Base-by-base conservation (phyloP, 805 yeast species). In the Sungouiozyma ichnusensis region DNA sequence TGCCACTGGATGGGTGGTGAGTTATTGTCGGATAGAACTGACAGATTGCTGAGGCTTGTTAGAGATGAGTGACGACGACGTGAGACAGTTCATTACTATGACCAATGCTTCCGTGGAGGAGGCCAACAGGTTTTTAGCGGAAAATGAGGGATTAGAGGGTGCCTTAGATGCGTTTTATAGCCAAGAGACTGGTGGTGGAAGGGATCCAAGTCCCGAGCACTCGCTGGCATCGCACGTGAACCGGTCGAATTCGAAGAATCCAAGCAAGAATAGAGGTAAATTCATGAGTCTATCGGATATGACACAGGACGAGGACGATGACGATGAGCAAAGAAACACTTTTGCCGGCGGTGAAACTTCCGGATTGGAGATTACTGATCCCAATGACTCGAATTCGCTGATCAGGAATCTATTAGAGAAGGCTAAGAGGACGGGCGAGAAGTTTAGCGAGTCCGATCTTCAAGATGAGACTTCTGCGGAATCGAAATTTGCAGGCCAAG, bases 281-380 rank as follows among this genome's bases (percentile, higher is more conserved):
- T 67, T 67, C 44, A 66, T 64, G 57, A 60, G 66, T 35, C 67
- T 68, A 40, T 57, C 65, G 24, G 66, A 68, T 43, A 49, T 68
- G 53, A 59, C 60, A 16, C 63, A 62, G 18, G 64, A 62, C 15
- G 73, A 65, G 9, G 67, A 66, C 15, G 73, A 68, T 6, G 75
- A 68, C n/a, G 77, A 73, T 47, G 79, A 75, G 44, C 72, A 71
- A 33, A 73, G 80, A 44, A 76, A 78, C 52, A 73, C 78, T 46
- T 79, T 74, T 62, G 80, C 84, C 1, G 74, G 74, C 39, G 85
- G 68, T 37, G 81, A 82, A 58, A 83, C 84, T 44, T 81, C 88
- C 1, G 92, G 79, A 3, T 66, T 84, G 48, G 83, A 81, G 58
- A 88, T 84, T 16, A 85, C 85, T 51, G 83, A 83, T 54, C 92